Conservation (phyloP, 2,329 filamentous ascomycete genomes). For the Ceratocystis albifundus region DNA sequence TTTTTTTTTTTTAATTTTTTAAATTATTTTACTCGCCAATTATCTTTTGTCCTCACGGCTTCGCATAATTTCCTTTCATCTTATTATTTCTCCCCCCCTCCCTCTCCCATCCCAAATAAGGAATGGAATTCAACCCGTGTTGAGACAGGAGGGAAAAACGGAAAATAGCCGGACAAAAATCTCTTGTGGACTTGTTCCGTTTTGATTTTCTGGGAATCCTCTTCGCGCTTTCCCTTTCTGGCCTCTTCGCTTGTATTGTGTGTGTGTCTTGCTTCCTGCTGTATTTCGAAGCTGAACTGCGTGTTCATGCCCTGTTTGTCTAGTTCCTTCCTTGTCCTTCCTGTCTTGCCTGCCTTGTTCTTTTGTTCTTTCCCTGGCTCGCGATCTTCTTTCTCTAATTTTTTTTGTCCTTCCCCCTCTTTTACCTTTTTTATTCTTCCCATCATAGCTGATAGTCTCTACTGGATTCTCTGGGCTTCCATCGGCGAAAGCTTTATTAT, state of each 20-base stretch:
- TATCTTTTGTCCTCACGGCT: background rate
- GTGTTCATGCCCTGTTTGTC: background rate
- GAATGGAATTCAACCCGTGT: background rate
- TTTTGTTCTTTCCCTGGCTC: conserved; percentile 7
- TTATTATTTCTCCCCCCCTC: background rate
- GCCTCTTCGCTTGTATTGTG: conserved; percentile 6
- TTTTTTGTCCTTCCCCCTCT: conserved; percentile 9
- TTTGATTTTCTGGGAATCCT: background rate
- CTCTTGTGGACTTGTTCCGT: background rate
- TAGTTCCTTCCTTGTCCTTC: conserved; percentile 5
- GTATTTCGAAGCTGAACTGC: background rate
- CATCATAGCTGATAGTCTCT: background rate
- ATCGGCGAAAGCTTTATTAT: background rate
- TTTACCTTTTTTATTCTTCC: background rate
- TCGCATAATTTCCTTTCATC: conserved; percentile 9
- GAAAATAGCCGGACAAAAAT: conserved; percentile 2
- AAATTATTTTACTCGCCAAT: too few relatives aligned
- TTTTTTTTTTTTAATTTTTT: too few relatives aligned
- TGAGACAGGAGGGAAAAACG: background rate
- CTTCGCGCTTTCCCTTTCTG: background rate
- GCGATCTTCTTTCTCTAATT: background rate
- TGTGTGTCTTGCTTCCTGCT: background rate
- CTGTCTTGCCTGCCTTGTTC: conserved; percentile 4
- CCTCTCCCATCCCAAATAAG: background rate
- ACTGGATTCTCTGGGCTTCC: background rate